Evolutionary conservation across 306 rosid species (phyloP).

Genomic region (Aeschynomene evenia): DNA sequence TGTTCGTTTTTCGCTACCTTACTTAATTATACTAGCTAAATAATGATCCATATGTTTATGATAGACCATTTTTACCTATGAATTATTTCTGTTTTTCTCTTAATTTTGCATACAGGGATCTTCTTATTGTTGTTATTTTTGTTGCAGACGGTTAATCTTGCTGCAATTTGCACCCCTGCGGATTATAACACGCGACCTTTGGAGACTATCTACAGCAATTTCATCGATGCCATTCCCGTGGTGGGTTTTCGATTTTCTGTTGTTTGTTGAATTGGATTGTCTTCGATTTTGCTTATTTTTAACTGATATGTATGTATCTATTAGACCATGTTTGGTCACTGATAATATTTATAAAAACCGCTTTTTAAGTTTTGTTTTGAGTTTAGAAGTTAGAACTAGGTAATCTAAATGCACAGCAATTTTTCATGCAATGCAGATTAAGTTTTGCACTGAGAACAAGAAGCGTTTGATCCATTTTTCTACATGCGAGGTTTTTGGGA

Average conservation of each 20-base stretch:
- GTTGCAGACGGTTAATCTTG: slow-evolving; percentile 73
- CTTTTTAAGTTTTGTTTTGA: too few species aligned
- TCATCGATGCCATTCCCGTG: slow-evolving; percentile 85
- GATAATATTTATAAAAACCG: too few species aligned
- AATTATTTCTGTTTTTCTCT: neutral
- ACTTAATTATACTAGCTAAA: too few species aligned
- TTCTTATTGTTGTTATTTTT: neutral
- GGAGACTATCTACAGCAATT: slow-evolving; percentile 81
- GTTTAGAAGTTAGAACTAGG: neutral
- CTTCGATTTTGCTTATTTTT: neutral
- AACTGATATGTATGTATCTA: neutral
- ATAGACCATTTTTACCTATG: too few species aligned
- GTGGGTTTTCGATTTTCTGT: slow-evolving; percentile 34
- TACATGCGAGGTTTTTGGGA: slow-evolving; percentile 87
- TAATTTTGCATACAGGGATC: neutral
- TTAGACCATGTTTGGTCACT: neutral
- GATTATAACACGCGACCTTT: slow-evolving; percentile 84
- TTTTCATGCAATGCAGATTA: slow-evolving; percentile 48
- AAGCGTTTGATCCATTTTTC: slow-evolving; percentile 89
- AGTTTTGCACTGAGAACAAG: slow-evolving; percentile 62
- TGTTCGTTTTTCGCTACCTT: too few species aligned
- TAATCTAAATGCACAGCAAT: neutral
- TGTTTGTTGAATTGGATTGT: neutral
- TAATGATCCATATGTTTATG: too few species aligned
- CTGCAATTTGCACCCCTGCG: slow-evolving; percentile 88